Evolutionary conservation across 2,329 filamentous ascomycete species (phyloP).

Genomic region (Samsoniella hepiali): DNA sequence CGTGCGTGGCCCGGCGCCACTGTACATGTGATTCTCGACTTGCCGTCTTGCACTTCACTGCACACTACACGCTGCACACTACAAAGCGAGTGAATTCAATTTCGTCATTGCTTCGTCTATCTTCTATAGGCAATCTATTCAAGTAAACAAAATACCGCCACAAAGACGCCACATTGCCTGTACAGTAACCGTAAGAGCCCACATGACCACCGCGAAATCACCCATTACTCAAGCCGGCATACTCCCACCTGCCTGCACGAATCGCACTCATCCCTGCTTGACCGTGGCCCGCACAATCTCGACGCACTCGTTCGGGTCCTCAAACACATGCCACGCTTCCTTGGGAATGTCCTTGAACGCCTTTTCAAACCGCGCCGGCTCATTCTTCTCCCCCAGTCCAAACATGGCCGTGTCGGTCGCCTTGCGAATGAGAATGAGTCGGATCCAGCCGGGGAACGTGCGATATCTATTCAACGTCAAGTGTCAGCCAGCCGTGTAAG

Average conservation of each 20-base stretch:
- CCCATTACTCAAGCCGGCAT: neutral
- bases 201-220: neutral
- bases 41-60: neutral
- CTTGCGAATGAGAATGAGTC: slow-evolving; percentile 80
- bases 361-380: slow-evolving; percentile 70
- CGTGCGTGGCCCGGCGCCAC: neutral
- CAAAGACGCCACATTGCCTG: neutral
- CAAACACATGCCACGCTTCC: slow-evolving; percentile 76
- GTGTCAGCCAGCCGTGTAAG: slow-evolving; percentile 20
- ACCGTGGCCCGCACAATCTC: slow-evolving; percentile 23
- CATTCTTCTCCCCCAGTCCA: slow-evolving; percentile 71
- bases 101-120: neutral
- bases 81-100: neutral
- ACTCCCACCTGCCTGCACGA: neutral
- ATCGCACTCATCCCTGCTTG: neutral
- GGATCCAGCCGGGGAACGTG: slow-evolving; percentile 71
- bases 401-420: slow-evolving; percentile 69
- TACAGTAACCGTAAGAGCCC: too few species aligned
- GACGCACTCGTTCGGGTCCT: slow-evolving; percentile 65
- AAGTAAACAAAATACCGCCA: neutral
- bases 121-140: neutral
- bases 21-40: neutral
- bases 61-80: neutral
- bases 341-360: slow-evolving; percentile 75
- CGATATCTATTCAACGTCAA: slow-evolving; percentile 46